A percentile compares a stretch with the other conserved stretches of the same genome.
Conservation (phyloP, 305 asterid genomes). For the Fraxinus nigra region DNA sequence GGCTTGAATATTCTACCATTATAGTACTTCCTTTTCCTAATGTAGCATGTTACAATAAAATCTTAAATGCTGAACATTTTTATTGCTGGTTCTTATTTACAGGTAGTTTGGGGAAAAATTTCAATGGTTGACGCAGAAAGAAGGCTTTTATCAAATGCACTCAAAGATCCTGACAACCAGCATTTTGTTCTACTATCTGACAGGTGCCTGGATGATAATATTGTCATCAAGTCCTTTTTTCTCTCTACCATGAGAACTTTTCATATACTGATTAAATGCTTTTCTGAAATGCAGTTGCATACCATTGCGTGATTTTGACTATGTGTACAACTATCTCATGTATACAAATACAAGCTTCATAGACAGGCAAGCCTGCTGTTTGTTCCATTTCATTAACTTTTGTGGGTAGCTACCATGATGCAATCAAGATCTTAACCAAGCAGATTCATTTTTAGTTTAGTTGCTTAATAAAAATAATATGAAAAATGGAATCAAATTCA, state of each 20-base stretch:
- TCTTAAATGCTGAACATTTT: not conserved
- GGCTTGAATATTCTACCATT: not conserved
- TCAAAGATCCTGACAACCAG: conserved; percentile 75
- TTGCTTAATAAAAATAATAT: not conserved
- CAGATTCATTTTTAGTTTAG: not conserved
- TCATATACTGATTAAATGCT: conserved; percentile 29
- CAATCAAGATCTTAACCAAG: not conserved
- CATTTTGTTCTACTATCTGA: conserved; percentile 92
- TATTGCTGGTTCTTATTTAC: conserved; percentile 27
- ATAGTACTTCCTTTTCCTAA: not conserved
- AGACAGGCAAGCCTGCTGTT: conserved; percentile 64
- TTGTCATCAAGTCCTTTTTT: not conserved
- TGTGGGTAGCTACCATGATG: conserved; percentile 17
- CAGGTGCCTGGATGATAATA: conserved; percentile 48
- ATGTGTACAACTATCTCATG: conserved; percentile 92
- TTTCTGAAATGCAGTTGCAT: conserved; percentile 73
- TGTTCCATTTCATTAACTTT: not conserved
- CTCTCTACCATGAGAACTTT: conserved; percentile 3
- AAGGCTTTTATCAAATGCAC: conserved; percentile 81
- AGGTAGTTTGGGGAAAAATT: conserved; percentile 97
- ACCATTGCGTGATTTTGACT: conserved; percentile 85
- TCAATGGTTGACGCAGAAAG: conserved; percentile 99
- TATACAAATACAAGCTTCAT: conserved; percentile 86
- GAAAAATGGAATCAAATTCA: not conserved
- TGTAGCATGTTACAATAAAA: not conserved